Base-by-base conservation (phyloP, 805 yeast genomes). In the Yarrowia osloensis region DNA sequence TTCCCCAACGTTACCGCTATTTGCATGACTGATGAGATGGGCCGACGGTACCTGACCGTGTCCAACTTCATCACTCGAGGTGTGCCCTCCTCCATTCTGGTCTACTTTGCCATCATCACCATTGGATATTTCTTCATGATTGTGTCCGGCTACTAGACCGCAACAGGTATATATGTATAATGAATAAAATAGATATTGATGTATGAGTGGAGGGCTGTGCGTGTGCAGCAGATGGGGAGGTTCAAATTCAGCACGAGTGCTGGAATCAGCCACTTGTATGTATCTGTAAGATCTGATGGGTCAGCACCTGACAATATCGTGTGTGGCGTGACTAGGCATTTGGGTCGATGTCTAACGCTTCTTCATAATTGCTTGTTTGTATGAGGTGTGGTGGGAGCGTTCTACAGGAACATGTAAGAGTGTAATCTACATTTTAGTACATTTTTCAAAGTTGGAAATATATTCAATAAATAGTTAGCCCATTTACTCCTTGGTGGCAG, bases 1-100 rank as follows among this genome's bases (percentile, higher is more conserved):
- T 94, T 95, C 81, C 99, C 99, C 4, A 95, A 95, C 73, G 97
- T 95, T 39, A 92, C 98, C 0, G 99, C 98, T 0, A 91, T 95
- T 69, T 92, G 98, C 68, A 86, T 92, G 86, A 87, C 93, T 6
- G 97, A 95, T 76, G 97, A 91, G 73, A 84, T 93, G 47, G 98
- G 98, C 11, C 88, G 88, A 67, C 91, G 96, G 21, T 95, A 95
- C 74, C 79, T 95, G 72, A 88, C 92, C 0, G 98, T 93, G 17
- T 84, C 86, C 17, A 89, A 90, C 37, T 95, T 95, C 74, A 91
- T 95, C 52, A 88, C 89, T 13, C 83, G 96, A 69, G 99, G 99
- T 75, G 91, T 94, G 9, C 97, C 97, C 11, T 84, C 94, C 28
- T 89, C 97, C 35, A 68, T 94, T 3, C 80, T 91, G 68, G 87